phyloP scores from a whole-genome alignment of 2,329 filamentous ascomycete species.

The Aspergillus ochraceoroseus region DNA sequence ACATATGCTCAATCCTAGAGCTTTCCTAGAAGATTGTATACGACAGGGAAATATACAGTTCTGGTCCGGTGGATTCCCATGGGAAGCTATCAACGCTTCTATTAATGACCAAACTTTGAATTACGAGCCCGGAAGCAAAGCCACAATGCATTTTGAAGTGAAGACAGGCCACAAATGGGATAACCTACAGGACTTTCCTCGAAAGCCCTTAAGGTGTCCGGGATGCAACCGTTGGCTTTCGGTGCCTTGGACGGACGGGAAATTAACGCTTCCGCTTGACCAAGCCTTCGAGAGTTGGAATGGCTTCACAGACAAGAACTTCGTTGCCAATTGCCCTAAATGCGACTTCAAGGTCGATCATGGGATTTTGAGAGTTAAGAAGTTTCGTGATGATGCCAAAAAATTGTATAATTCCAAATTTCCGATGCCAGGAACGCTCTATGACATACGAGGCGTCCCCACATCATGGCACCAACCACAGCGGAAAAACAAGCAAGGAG shows the following conservation, averaged over 20 bases:
- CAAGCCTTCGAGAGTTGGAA: constrained; percentile 23
- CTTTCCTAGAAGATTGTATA: constrained; percentile 69
- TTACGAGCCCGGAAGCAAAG: constrained; percentile 48
- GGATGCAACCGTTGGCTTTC: constrained; percentile 44
- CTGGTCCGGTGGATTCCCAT: constrained; percentile 64
- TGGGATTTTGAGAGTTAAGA: constrained; percentile 56
- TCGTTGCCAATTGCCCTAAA: constrained; percentile 47
- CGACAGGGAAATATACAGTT: constrained; percentile 52
- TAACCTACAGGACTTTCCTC: constrained; percentile 50
- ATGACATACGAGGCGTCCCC: constrained; percentile 54
- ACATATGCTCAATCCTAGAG: constrained; percentile 70
- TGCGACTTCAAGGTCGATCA: constrained; percentile 54
- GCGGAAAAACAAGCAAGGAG: constrained; percentile 15
- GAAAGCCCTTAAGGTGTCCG: constrained; percentile 54
- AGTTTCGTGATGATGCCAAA: constrained; percentile 56
- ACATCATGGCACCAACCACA: constrained; percentile 13
- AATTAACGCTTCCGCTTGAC: constrained; percentile 22
- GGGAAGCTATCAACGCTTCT: constrained; percentile 53
- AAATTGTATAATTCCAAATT: constrained; percentile 44
- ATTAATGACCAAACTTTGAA: constrained; percentile 57
- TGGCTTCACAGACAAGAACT: constrained; percentile 43
- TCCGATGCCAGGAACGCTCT: constrained; percentile 65
- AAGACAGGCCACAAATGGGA: constrained; percentile 55
- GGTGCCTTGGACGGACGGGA: constrained; percentile 57
- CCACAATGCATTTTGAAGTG: constrained; percentile 47